Percentiles rank a stretch among this genome's conserved stretches.
Conservation (phyloP, 1,284 basidiomycete species). For the Ganoderma multipileum region DNA sequence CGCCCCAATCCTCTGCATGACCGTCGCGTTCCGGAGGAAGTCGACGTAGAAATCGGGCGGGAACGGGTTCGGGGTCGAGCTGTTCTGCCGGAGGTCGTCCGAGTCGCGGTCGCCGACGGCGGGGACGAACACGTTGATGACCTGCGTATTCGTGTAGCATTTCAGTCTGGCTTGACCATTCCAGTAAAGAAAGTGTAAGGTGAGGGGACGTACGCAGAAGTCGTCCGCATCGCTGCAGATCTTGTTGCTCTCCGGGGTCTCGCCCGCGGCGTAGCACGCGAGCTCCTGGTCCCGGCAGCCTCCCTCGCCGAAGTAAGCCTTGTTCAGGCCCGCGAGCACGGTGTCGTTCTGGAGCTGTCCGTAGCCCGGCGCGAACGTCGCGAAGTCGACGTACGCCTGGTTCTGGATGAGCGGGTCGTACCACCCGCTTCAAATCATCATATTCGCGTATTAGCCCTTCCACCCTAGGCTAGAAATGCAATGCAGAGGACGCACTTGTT, state of each 20-base stretch:
- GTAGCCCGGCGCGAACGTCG: conserved; percentile 67
- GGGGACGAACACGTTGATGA: conserved; percentile 53
- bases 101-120: conserved; percentile 59
- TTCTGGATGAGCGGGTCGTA: conserved; percentile 70
- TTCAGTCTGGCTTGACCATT: no score
- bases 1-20: conserved; percentile 58
- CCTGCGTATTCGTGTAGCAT: no score
- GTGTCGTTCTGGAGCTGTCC: conserved; percentile 60
- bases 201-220: conserved; percentile 55
- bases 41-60: conserved; percentile 62
- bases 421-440: conserved; percentile 56
- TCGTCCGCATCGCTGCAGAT: conserved; percentile 59
- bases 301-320: conserved; percentile 51
- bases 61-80: conserved; percentile 51
- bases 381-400: conserved; percentile 65
- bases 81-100: conserved; percentile 64
- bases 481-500: conserved; percentile 44
- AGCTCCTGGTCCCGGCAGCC: conserved; percentile 61
- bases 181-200: no score
- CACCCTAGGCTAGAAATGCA: neutral
- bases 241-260: conserved; percentile 47
- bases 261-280: conserved; percentile 61
- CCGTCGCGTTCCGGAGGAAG: conserved; percentile 47
- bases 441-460: neutral
- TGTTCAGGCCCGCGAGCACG: conserved; percentile 54